These are phyloP conservation scores for Phytophthora ramorum DNA, from an alignment of 352 stramenopile genomes.

Conservation along the genomic window DNA sequence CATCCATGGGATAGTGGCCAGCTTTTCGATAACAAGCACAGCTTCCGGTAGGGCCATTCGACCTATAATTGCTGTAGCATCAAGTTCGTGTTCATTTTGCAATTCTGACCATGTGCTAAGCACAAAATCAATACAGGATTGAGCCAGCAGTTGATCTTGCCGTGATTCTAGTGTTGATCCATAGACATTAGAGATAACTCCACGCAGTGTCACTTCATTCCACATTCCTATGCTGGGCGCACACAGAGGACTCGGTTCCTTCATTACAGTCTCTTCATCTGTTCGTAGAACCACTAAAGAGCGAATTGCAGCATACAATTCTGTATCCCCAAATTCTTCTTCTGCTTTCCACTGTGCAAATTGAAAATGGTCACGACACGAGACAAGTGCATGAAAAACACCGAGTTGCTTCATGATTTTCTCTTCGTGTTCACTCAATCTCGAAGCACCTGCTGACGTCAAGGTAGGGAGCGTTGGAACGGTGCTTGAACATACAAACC, in stretches of 20 bases:
- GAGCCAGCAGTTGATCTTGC: constrained; percentile 36
- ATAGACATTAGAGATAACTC: constrained; percentile 43
- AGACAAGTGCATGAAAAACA: constrained; percentile 33
- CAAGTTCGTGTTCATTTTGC: constrained; percentile 1
- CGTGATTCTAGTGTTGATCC: constrained; percentile 18
- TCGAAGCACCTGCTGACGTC: neutral
- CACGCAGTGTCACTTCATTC: constrained; percentile 19
- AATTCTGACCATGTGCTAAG: constrained; percentile 21
- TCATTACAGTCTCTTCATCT: constrained; percentile 1
- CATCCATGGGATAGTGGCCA: constrained; percentile 31
- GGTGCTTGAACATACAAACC: constrained; percentile 13
- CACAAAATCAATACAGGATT: constrained; percentile 35
- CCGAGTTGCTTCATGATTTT: constrained; percentile 28
- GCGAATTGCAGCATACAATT: constrained; percentile 6
- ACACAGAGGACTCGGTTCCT: constrained; percentile 3
- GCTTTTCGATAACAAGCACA: constrained; percentile 13
- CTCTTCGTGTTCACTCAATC: constrained; percentile 17
- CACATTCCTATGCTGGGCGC: constrained; percentile 4
- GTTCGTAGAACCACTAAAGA: constrained; percentile 13
- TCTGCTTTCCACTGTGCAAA: constrained; percentile 32
- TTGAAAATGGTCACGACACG: constrained; percentile 30
- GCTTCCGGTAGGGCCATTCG: constrained; percentile 33
- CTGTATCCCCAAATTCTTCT: constrained; percentile 36
- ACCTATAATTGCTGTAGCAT: constrained; percentile 4
- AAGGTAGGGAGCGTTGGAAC: neutral